These are phyloP conservation scores for Lyophyllum atratum DNA, from an alignment of 768 basidiomycete species.

Conservation along the genomic window DNA sequence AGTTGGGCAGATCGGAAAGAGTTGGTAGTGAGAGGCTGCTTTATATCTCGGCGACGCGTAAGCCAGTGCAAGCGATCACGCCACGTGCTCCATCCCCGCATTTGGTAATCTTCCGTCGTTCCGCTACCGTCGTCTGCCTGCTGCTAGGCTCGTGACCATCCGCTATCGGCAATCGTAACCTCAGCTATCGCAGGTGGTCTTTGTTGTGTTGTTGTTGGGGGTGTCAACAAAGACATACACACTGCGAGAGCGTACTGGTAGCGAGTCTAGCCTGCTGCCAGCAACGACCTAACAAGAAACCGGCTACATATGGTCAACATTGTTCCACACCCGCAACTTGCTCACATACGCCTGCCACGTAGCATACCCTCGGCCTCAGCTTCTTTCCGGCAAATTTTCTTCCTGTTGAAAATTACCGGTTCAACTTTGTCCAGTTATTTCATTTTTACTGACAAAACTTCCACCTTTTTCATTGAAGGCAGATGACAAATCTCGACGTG, in stretches of 20 bases:
- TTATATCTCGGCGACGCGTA: conserved; percentile 35
- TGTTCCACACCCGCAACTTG: background rate
- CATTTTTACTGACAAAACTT: background rate
- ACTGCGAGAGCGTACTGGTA: no score
- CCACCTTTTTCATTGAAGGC: background rate
- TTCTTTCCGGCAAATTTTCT: background rate
- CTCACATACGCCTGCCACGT: background rate
- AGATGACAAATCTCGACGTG: background rate
- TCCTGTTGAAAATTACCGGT: background rate
- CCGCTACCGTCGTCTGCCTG: no score
- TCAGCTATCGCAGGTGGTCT: no score
- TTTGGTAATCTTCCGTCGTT: conserved; percentile 6
- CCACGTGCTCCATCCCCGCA: conserved; percentile 18
- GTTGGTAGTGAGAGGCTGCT: conserved; percentile 5
- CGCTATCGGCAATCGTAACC: no score
- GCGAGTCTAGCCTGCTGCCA: background rate
- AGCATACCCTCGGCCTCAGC: background rate
- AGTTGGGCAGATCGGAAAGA: conserved; percentile 9
- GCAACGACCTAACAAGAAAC: background rate
- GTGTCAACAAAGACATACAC: no score
- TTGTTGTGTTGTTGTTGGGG: no score
- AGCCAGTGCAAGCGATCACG: conserved; percentile 26
- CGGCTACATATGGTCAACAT: no score
- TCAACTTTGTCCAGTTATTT: background rate
- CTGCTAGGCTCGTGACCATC: no score